Conservation (phyloP, 108 stramenopile genomes). For the Skeletonema marinoi region DNA sequence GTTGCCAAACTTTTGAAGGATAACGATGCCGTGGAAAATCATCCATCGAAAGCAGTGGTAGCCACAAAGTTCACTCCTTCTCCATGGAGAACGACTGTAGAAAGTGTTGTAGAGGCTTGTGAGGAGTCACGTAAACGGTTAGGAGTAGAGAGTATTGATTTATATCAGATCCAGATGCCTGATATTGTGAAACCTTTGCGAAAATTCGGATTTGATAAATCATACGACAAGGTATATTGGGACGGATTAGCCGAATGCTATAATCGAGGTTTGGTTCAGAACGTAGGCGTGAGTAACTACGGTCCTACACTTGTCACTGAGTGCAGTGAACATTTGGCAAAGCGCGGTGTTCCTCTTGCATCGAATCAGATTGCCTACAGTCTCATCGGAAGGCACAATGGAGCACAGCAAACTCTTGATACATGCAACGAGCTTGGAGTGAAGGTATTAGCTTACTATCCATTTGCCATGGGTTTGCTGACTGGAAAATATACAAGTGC, state of each 20-base stretch:
- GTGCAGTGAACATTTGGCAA: constrained; percentile 50
- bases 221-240: constrained; percentile 61
- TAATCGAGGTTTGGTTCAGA: constrained; percentile 58
- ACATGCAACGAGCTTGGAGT: constrained; percentile 62
- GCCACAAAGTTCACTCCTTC: constrained; percentile 74
- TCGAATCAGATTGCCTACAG: constrained; percentile 76
- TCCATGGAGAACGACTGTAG: constrained; percentile 60
- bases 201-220: constrained; percentile 27
- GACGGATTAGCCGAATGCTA: constrained; percentile 72
- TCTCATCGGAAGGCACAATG: constrained; percentile 62
- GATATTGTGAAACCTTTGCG: constrained; percentile 65
- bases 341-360: constrained; percentile 62
- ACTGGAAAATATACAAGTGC: constrained; percentile 60
- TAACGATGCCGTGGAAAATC: constrained; percentile 1
- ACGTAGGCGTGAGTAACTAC: constrained; percentile 77
- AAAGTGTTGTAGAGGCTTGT: constrained; percentile 69
- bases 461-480: constrained; percentile 73
- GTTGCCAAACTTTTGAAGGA: constrained; percentile 21
- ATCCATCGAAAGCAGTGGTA: constrained; percentile 34
- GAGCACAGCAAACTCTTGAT: constrained; percentile 54
- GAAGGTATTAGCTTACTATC: constrained; percentile 66
- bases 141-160: constrained; percentile 68
- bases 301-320: constrained; percentile 55
- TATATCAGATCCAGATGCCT: constrained; percentile 79
- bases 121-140: constrained; percentile 58